phyloP scores from a whole-genome alignment of 305 asterid genomes.

The Fraxinus latifolia region DNA sequence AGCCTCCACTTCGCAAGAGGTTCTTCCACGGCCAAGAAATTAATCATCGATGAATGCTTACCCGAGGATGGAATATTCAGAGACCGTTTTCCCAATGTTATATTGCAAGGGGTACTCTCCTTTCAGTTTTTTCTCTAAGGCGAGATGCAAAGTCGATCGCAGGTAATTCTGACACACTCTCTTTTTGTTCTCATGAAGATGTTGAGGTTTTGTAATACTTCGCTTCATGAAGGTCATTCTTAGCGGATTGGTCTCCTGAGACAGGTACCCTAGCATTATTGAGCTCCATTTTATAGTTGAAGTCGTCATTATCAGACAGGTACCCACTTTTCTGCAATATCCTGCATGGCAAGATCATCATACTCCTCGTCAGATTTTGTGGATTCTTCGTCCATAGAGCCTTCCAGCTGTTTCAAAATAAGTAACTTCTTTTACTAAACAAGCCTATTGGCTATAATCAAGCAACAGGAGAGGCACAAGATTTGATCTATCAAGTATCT shows the following conservation, averaged over 20 bases:
- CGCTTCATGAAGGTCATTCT: no score
- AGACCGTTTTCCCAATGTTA: conserved; percentile 35
- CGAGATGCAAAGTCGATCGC: conserved; percentile 6
- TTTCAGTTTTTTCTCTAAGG: conserved; percentile 32
- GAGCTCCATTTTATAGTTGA: no score
- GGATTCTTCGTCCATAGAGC: conserved; percentile 93
- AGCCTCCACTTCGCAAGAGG: background rate
- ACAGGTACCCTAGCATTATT: no score
- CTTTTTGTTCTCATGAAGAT: no score
- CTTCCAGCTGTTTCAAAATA: conserved; percentile 61
- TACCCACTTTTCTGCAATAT: conserved; percentile 41
- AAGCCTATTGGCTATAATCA: no score
- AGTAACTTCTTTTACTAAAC: conserved; percentile 2
- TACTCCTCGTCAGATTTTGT: conserved; percentile 86
- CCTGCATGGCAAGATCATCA: conserved; percentile 88
- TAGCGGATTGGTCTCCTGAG: no score
- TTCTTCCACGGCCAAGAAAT: conserved; percentile 11
- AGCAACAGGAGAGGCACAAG: no score
- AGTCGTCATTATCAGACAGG: conserved; percentile 45
- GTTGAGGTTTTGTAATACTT: no score
- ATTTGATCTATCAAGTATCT: no score
- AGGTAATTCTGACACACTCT: no score
- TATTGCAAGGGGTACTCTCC: conserved; percentile 24
- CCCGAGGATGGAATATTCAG: conserved; percentile 32
- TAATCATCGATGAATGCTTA: conserved; percentile 22